These are phyloP conservation scores for Rhodotorula sp. DNA, from an alignment of 1,284 basidiomycete species.

Conservation along the genomic window DNA sequence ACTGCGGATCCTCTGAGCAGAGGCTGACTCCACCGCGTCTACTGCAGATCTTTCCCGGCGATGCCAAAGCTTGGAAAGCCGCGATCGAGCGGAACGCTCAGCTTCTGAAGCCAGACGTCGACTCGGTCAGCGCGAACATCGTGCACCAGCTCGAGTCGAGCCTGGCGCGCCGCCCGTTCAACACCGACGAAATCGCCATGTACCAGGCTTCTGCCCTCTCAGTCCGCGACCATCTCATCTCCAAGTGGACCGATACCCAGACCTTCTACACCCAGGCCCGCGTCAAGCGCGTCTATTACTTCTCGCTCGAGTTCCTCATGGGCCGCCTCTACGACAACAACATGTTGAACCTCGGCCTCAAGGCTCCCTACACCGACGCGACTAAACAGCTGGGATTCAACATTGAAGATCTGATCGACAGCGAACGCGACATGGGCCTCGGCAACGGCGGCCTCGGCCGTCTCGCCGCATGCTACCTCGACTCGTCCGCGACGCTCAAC, in stretches of 20 bases:
- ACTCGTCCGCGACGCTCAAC: slow-evolving; percentile 32
- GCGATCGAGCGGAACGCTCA: slow-evolving; percentile 33
- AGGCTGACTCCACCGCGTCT: not conserved
- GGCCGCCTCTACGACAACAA: slow-evolving; percentile 66
- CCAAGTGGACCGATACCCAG: slow-evolving; percentile 37
- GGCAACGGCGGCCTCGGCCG: slow-evolving; percentile 68
- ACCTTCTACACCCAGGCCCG: slow-evolving; percentile 52
- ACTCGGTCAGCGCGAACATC: slow-evolving; percentile 48
- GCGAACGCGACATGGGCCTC: slow-evolving; percentile 84
- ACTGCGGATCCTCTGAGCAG: too few species aligned
- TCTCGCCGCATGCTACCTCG: slow-evolving; percentile 73
- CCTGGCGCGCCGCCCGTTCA: slow-evolving; percentile 81
- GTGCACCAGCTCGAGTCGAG: slow-evolving; percentile 81
- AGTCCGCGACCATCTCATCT: slow-evolving; percentile 76
- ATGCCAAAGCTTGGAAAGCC: slow-evolving; percentile 38
- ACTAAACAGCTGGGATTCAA: slow-evolving; percentile 72
- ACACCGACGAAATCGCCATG: slow-evolving; percentile 64
- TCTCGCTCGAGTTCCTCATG: slow-evolving; percentile 75
- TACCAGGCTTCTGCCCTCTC: slow-evolving; percentile 70
- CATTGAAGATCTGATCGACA: slow-evolving; percentile 55
- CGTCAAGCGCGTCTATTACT: slow-evolving; percentile 70
- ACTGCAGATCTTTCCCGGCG: slow-evolving; percentile 40
- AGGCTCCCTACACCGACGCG: slow-evolving; percentile 68
- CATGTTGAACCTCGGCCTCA: slow-evolving; percentile 80
- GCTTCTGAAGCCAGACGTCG: slow-evolving; percentile 8